phyloP scores from a whole-genome alignment of 768 basidiomycete species.

The Trametes gibbosa region DNA sequence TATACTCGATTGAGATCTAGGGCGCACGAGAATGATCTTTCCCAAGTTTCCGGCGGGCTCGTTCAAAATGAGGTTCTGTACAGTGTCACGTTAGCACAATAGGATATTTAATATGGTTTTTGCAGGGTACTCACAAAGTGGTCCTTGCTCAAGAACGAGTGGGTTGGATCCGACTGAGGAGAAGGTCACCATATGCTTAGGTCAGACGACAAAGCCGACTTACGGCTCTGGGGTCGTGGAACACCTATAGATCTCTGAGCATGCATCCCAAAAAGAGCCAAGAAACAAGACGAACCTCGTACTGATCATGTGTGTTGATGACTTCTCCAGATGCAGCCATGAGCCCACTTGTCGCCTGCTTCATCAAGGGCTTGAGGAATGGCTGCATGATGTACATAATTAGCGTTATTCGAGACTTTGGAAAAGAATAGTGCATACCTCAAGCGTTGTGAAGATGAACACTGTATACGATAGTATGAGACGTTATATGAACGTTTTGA shows the following conservation, averaged over 20 bases:
- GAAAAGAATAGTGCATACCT: conserved; percentile 38
- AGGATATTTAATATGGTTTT: not conserved
- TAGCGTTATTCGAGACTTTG: not conserved
- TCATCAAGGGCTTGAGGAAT: conserved; percentile 75
- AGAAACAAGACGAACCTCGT: conserved; percentile 44
- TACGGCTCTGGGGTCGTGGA: conserved; percentile 78
- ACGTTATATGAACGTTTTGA: not conserved
- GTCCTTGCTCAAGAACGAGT: conserved; percentile 87
- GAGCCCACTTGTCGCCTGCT: conserved; percentile 64
- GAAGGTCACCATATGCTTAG: not conserved
- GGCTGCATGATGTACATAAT: conserved; percentile 42
- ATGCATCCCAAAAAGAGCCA: not conserved
- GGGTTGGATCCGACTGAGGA: conserved; percentile 76
- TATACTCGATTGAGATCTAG: not conserved
- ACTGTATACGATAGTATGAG: conserved; percentile 38
- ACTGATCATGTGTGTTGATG: conserved; percentile 78
- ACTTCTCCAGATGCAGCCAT: conserved; percentile 69
- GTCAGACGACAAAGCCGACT: conserved; percentile 24
- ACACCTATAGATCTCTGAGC: conserved; percentile 41
- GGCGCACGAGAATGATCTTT: conserved; percentile 61
- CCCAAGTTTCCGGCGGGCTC: conserved; percentile 80
- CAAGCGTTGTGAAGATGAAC: conserved; percentile 82
- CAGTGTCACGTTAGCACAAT: not conserved
- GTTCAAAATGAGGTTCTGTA: conserved; percentile 73
- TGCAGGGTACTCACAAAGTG: conserved; percentile 62